A percentile compares a stretch with the other conserved stretches of the same genome.
phyloP scores from a whole-genome alignment of 345 rosid genomes.

The Sisymbrium irio region DNA sequence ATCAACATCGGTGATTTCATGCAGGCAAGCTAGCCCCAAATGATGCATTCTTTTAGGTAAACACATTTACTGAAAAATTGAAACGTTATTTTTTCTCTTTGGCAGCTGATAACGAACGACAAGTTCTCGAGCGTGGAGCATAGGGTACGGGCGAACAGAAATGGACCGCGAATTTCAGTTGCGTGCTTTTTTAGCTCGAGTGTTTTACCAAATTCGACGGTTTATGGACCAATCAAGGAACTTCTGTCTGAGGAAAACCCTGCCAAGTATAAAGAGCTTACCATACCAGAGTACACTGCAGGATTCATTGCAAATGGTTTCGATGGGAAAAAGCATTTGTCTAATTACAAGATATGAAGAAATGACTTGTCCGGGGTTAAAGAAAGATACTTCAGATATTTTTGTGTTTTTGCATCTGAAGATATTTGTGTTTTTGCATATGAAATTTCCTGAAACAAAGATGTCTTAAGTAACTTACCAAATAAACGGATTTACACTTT shows the following conservation, averaged over 20 bases:
- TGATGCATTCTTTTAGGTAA: neutral
- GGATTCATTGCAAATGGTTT: neutral
- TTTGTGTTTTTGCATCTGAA: no score
- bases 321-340: neutral
- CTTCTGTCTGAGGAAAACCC: slow-evolving; percentile 20
- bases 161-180: slow-evolving; percentile 21
- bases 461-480: neutral
- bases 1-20: slow-evolving; percentile 40
- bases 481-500: neutral
- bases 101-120: slow-evolving; percentile 22
- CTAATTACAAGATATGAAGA: neutral
- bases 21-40: slow-evolving; percentile 18
- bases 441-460: neutral
- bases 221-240: slow-evolving; percentile 28
- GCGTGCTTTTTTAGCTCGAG: slow-evolving; percentile 28
- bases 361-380: neutral
- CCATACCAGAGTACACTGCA: slow-evolving; percentile 20
- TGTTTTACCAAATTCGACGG: neutral
- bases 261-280: slow-evolving; percentile 8
- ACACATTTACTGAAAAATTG: neutral
- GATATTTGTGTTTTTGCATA: neutral
- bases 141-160: slow-evolving; percentile 15
- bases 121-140: slow-evolving; percentile 28
- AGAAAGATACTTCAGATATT: neutral
- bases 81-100: neutral